These are phyloP conservation scores for Candida incommunis DNA, from an alignment of 805 yeast genomes.

Conservation along the genomic window DNA sequence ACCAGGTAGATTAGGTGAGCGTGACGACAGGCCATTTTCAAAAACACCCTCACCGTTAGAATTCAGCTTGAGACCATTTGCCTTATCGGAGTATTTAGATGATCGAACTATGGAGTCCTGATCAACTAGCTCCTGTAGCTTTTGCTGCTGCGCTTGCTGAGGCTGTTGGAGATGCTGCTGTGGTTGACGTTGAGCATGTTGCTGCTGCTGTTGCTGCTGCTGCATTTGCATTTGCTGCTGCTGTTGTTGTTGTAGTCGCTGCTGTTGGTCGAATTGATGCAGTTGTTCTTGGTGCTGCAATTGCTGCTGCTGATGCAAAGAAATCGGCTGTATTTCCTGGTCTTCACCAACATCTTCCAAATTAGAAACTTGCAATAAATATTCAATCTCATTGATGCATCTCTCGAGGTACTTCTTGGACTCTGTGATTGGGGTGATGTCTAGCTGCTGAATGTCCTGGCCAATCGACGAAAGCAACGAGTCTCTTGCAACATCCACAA, in stretches of 20 bases:
- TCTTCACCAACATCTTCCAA: constrained; percentile 6
- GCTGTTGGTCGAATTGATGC: neutral
- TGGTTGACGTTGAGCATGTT: neutral
- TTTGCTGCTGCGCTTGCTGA: neutral
- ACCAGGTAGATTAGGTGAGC: neutral
- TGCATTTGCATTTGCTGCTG: neutral
- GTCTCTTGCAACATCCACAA: constrained; percentile 5
- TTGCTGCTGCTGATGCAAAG: neutral
- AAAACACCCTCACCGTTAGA: neutral
- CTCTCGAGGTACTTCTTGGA: constrained; percentile 20
- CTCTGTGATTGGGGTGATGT: constrained; percentile 13
- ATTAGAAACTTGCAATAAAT: constrained; percentile 15
- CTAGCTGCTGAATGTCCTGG: constrained; percentile 4
- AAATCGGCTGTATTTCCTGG: no score
- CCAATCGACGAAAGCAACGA: constrained; percentile 3
- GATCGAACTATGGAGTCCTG: neutral
- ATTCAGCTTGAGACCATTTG: neutral
- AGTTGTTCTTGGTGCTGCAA: neutral
- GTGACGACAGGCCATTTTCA: neutral
- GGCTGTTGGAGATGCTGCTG: neutral
- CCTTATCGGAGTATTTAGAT: neutral
- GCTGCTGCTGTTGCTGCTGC: neutral
- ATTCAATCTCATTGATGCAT: constrained; percentile 23
- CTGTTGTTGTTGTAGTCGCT: neutral
- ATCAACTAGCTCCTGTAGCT: no score